A percentile compares a stretch with the other conserved stretches of the same genome.
phyloP scores from a whole-genome alignment of 2,329 filamentous ascomycete species.

The Claviceps arundinis region DNA sequence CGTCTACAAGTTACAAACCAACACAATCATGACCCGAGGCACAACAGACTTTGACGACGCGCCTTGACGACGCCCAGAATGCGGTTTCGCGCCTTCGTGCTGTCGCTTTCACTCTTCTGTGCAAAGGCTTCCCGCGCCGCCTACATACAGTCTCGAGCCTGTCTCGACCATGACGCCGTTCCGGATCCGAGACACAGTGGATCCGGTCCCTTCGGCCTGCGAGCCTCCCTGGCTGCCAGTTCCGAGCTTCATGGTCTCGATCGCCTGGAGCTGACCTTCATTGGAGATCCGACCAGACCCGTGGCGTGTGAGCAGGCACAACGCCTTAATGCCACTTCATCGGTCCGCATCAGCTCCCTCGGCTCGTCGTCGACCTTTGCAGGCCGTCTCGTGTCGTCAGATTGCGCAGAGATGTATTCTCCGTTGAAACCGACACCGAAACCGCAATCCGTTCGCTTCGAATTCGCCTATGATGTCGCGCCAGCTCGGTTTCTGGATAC shows the following conservation, averaged over 20 bases:
- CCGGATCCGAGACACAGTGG: not conserved
- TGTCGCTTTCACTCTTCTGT: not conserved
- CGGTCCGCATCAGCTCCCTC: not conserved
- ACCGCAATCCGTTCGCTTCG: not conserved
- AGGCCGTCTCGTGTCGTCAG: not conserved
- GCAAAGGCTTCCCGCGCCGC: not conserved
- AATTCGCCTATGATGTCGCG: not conserved
- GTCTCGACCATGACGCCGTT: not conserved
- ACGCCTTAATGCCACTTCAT: not conserved
- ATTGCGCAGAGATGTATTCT: not conserved
- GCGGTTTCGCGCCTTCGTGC: not conserved
- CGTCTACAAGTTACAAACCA: not conserved
- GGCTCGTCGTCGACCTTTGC: not conserved
- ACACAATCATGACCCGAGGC: not conserved
- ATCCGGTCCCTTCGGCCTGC: not conserved
- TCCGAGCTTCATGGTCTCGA: not conserved
- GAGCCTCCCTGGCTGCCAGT: not conserved
- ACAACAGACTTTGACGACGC: not conserved
- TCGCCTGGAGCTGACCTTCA: not conserved
- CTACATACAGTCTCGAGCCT: not conserved
- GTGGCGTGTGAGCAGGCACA: not conserved
- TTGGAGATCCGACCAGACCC: not conserved
- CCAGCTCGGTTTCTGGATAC: not conserved
- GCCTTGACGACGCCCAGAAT: not conserved
- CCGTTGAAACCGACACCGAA: not conserved